These are phyloP conservation scores for Pseudotulostoma volvatum DNA, from an alignment of 495 filamentous ascomycete genomes.

Conservation along the genomic window DNA sequence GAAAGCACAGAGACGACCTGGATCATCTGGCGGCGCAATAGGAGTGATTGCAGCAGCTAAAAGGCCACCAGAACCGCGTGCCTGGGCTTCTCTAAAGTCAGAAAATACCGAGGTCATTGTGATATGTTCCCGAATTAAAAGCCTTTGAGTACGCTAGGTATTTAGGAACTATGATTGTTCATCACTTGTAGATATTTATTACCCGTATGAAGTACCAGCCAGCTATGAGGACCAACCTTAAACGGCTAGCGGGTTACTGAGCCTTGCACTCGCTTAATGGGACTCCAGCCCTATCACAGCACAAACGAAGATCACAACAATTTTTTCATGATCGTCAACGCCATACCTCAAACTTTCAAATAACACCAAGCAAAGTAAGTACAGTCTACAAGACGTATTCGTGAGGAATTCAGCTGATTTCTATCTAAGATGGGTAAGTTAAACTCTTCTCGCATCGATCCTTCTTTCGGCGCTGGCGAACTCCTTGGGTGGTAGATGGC, in stretches of 20 bases:
- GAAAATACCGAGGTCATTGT: slow-evolving; percentile 46
- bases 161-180: no score
- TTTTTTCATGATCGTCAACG: no score
- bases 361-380: slow-evolving; percentile 29
- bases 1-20: slow-evolving; percentile 42
- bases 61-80: slow-evolving; percentile 38
- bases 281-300: slow-evolving; percentile 31
- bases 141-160: not conserved
- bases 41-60: slow-evolving; percentile 59
- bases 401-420: no score
- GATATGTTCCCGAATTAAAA: not conserved
- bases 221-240: not conserved
- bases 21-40: slow-evolving; percentile 36
- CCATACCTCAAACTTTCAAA: no score
- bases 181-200: no score
- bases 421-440: slow-evolving; percentile 39
- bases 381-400: no score
- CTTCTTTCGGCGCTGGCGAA: slow-evolving; percentile 2
- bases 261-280: slow-evolving; percentile 30
- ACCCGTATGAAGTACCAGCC: not conserved
- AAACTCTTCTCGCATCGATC: slow-evolving; percentile 10
- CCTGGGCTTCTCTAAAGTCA: slow-evolving; percentile 45
- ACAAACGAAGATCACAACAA: not conserved
- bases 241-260: slow-evolving; percentile 14
- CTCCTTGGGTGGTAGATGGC: no score